Percentiles rank a stretch among this genome's conserved stretches.
Conservation (phyloP, 768 basidiomycete species). For the Heimioporus sp. region DNA sequence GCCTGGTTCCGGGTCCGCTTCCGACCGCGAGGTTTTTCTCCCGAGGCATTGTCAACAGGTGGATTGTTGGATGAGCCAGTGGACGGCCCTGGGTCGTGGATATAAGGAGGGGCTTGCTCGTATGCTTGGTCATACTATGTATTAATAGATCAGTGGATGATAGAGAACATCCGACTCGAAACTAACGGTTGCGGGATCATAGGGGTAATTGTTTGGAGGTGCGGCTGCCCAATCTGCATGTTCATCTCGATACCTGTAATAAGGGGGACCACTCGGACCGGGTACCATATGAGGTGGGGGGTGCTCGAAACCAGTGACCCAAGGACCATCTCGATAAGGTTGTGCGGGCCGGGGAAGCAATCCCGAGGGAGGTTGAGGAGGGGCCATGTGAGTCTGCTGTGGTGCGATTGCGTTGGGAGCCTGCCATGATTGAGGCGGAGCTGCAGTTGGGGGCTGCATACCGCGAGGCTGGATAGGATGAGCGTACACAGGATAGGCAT, state of each 20-base stretch:
- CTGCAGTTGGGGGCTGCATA: conserved; percentile 45
- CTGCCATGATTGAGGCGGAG: conserved; percentile 66
- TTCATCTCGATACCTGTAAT: conserved; percentile 65
- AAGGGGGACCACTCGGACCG: conserved; percentile 42
- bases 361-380: conserved; percentile 42
- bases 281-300: conserved; percentile 48
- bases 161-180: neutral
- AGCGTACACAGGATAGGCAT: conserved; percentile 36
- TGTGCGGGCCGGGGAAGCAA: conserved; percentile 45
- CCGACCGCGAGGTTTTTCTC: conserved; percentile 59
- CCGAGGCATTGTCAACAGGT: conserved; percentile 18
- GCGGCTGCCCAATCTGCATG: conserved; percentile 45
- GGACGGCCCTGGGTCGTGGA: conserved; percentile 50
- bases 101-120: conserved; percentile 53
- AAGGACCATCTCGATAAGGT: conserved; percentile 49
- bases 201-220: conserved; percentile 48
- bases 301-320: conserved; percentile 56
- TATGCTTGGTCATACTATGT: conserved; percentile 56
- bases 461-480: conserved; percentile 40
- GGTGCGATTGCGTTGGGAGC: conserved; percentile 58
- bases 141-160: conserved; percentile 6
- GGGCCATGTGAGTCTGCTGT: conserved; percentile 59
- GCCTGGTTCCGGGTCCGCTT: conserved; percentile 67
- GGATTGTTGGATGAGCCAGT: conserved; percentile 37
- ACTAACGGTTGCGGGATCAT: conserved; percentile 51